These are phyloP conservation scores for Stentor coeruleus DNA, from an alignment of 73 alveolate genomes.

Conservation along the genomic window DNA sequence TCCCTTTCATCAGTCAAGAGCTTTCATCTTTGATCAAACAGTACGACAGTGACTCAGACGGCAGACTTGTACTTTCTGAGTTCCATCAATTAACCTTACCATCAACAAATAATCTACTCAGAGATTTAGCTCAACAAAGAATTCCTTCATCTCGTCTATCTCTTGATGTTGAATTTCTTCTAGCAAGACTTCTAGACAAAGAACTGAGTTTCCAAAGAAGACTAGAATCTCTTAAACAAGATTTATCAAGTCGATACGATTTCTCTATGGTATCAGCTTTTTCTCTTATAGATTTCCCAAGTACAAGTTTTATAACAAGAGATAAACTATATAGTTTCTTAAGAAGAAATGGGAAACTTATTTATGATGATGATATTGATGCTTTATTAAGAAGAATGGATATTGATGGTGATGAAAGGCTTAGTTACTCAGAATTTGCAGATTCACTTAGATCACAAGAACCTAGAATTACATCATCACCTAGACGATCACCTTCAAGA, in stretches of 20 bases:
- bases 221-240: conserved; percentile 29
- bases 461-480: neutral
- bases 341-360: conserved; percentile 25
- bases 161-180: conserved; percentile 29
- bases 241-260: conserved; percentile 34
- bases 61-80: conserved; percentile 2
- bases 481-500: neutral
- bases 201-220: conserved; percentile 32
- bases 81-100: neutral
- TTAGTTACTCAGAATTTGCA: conserved; percentile 21
- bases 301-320: conserved; percentile 20
- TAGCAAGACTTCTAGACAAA: conserved; percentile 29
- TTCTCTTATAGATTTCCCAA: conserved; percentile 29
- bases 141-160: conserved; percentile 21
- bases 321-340: conserved; percentile 29
- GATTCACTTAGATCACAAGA: no score
- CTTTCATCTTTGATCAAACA: neutral
- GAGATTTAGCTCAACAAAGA: conserved; percentile 8
- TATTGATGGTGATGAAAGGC: conserved; percentile 27
- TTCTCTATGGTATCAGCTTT: conserved; percentile 26
- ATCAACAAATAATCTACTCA: neutral
- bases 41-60: conserved; percentile 20
- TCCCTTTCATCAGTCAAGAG: neutral
- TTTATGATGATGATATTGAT: conserved; percentile 31
- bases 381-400: conserved; percentile 39